Conservation (phyloP, 2,329 filamentous ascomycete genomes). For the Trichoderma hamatum region DNA sequence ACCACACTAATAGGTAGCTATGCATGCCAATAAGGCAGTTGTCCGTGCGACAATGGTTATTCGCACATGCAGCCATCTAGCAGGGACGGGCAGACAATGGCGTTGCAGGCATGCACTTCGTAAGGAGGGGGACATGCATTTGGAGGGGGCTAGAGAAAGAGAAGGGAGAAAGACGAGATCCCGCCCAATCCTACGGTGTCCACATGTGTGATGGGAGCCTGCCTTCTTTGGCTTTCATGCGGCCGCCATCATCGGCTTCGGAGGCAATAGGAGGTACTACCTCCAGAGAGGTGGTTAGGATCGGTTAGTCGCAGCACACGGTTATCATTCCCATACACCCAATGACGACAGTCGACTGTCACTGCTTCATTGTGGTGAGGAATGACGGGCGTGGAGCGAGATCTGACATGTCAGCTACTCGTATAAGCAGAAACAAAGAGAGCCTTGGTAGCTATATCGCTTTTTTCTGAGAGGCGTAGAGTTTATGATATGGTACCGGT, state of each 20-base stretch:
- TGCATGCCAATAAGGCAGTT: neutral
- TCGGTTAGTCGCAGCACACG: neutral
- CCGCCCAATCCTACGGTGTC: neutral
- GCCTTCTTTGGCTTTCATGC: neutral
- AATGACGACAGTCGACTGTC: conserved; percentile 24
- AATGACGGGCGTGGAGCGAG: conserved; percentile 30
- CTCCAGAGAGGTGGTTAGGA: neutral
- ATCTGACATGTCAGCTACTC: conserved; percentile 35
- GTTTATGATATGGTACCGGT: conserved; percentile 12
- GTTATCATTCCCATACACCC: conserved; percentile 14
- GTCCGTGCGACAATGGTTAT: conserved; percentile 1
- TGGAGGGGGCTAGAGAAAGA: neutral
- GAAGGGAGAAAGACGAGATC: neutral
- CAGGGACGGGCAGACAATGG: neutral
- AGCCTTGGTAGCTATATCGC: neutral
- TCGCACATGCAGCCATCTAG: neutral
- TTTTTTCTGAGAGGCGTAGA: neutral
- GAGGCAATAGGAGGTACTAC: neutral
- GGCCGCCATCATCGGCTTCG: conserved; percentile 6
- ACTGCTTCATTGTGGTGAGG: neutral
- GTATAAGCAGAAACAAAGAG: conserved; percentile 6
- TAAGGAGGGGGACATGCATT: neutral
- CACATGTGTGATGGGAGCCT: neutral
- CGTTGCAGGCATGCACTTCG: neutral
- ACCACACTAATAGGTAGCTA: conserved; percentile 22